Percentiles rank a stretch among this genome's conserved stretches.
Evolutionary conservation across 306 rosid species (phyloP).

Genomic region (Astragalus membranaceus): DNA sequence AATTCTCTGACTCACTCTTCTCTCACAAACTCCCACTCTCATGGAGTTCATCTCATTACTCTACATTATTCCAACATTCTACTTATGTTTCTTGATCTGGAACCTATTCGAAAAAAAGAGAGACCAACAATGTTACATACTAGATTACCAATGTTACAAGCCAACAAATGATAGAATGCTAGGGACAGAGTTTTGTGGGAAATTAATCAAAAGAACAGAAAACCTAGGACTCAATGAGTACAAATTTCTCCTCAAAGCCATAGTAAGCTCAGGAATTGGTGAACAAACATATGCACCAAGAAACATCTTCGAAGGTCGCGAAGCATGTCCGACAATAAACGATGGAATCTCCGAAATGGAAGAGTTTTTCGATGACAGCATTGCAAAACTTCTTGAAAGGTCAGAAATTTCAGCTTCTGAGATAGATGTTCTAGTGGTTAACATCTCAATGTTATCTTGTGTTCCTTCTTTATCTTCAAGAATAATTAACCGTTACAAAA

Average conservation of each 20-base stretch:
- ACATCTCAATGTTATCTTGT: constrained; percentile 61
- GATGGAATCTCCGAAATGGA: constrained; percentile 66
- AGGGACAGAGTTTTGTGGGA: constrained; percentile 44
- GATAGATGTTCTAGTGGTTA: constrained; percentile 72
- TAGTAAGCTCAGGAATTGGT: constrained; percentile 85
- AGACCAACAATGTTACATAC: constrained; percentile 60
- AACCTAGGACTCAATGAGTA: constrained; percentile 52
- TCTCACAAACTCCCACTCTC: neutral
- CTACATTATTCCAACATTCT: constrained; percentile 29
- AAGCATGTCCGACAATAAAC: constrained; percentile 40
- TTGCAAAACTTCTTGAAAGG: constrained; percentile 40
- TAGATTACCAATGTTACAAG: constrained; percentile 62
- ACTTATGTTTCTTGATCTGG: constrained; percentile 41
- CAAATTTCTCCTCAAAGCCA: constrained; percentile 82
- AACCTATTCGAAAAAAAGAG: constrained; percentile 30
- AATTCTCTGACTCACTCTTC: neutral
- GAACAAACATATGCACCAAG: constrained; percentile 82
- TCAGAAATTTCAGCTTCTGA: constrained; percentile 45
- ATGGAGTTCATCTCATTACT: constrained; percentile 57
- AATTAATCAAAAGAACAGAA: constrained; percentile 38
- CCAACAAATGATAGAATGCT: constrained; percentile 61
- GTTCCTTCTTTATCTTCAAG: constrained; percentile 60
- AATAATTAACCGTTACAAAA: constrained; percentile 58
- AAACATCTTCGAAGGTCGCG: constrained; percentile 57
- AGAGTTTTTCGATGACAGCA: constrained; percentile 63